phyloP scores from a whole-genome alignment of 305 asterid genomes.

The Fraxinus nigra region DNA sequence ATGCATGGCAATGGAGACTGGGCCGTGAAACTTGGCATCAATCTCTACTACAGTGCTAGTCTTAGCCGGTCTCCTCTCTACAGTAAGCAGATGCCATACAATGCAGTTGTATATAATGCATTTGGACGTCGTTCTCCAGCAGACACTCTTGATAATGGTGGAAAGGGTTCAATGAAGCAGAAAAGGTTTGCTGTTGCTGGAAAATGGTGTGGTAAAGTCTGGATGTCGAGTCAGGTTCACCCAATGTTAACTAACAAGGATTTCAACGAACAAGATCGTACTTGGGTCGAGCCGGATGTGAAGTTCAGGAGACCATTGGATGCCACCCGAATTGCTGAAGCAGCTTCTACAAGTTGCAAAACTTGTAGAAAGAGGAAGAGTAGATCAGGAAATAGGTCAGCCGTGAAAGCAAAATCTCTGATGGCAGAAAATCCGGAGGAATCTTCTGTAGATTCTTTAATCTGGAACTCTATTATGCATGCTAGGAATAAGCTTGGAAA shows the following conservation, averaged over 20 bases:
- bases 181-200: constrained; percentile 81
- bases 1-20: constrained; percentile 90
- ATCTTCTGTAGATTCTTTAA: constrained; percentile 5
- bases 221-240: constrained; percentile 94
- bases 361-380: constrained; percentile 50
- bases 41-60: constrained; percentile 87
- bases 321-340: constrained; percentile 28
- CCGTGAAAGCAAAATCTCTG: constrained; percentile 31
- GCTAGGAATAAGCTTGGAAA: constrained; percentile 21
- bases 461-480: constrained; percentile 29
- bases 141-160: constrained; percentile 37
- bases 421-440: constrained; percentile 30
- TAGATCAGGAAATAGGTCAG: constrained; percentile 37
- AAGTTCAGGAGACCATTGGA: constrained; percentile 44
- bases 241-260: constrained; percentile 54
- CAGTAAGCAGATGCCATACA: constrained; percentile 93
- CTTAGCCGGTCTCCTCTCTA: constrained; percentile 95
- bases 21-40: constrained; percentile 93
- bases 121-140: constrained; percentile 66
- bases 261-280: constrained; percentile 38
- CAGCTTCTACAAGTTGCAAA: constrained; percentile 29
- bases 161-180: constrained; percentile 54
- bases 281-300: constrained; percentile 32
- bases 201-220: constrained; percentile 98
- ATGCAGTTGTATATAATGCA: constrained; percentile 61